Conservation (phyloP, 1,284 basidiomycete species). For the Rhodotorula sp. region DNA sequence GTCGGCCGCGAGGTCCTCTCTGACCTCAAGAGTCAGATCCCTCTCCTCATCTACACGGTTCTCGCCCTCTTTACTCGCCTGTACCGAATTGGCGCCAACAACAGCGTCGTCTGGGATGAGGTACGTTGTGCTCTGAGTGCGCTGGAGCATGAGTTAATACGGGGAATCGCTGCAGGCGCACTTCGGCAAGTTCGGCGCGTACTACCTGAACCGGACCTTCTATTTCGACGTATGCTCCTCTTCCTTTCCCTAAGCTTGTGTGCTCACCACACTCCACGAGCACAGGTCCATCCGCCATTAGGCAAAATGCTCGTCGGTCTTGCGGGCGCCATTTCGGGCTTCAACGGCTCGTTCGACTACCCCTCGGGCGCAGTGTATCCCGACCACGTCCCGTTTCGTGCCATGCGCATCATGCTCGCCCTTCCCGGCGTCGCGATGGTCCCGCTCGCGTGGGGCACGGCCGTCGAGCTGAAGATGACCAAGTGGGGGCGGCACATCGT, state of each 20-base stretch:
- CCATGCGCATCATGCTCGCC: slow-evolving; percentile 93
- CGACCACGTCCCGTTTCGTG: slow-evolving; percentile 80
- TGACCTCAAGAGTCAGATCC: slow-evolving; percentile 58
- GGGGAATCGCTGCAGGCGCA: slow-evolving; percentile 63
- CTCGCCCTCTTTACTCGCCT: slow-evolving; percentile 92
- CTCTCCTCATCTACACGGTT: slow-evolving; percentile 83
- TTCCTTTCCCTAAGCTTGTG: too few relatives aligned
- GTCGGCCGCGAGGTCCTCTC: slow-evolving; percentile 26
- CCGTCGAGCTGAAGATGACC: slow-evolving; percentile 92
- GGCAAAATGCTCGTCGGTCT: slow-evolving; percentile 99
- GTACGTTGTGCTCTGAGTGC: slow-evolving; percentile 43
- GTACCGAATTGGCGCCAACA: slow-evolving; percentile 86
- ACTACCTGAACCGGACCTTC: slow-evolving; percentile 94
- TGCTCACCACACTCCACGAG: slow-evolving; percentile 41
- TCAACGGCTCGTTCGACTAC: slow-evolving; percentile 90
- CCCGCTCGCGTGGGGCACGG: slow-evolving; percentile 93
- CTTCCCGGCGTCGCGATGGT: slow-evolving; percentile 94
- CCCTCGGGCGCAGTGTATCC: slow-evolving; percentile 89
- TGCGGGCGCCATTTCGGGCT: slow-evolving; percentile 85
- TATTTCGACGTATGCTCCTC: slow-evolving; percentile 74
- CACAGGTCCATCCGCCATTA: slow-evolving; percentile 76
- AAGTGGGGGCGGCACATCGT: slow-evolving; percentile 86
- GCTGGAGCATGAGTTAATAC: too few relatives aligned
- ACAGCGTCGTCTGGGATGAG: slow-evolving; percentile 95
- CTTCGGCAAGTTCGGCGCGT: slow-evolving; percentile 96